Base-by-base conservation (phyloP, 2,329 filamentous ascomycete species). In the Ophiostoma himal-ulmi region DNA sequence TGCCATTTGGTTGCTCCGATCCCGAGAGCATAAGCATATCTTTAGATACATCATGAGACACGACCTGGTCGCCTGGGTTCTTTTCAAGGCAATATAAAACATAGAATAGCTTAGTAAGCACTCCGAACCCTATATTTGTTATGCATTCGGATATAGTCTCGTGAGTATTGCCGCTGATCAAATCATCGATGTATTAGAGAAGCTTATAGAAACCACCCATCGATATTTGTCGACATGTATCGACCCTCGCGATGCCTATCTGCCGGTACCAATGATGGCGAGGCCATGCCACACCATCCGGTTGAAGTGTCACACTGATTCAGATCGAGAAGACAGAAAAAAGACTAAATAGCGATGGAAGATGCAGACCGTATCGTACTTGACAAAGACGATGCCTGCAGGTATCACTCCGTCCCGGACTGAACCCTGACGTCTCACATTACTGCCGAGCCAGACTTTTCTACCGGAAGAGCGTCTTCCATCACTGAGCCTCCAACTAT, bases 381-480 rank as follows among this genome's bases (percentile, higher is more conserved):
- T 48, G 44, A 7, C 14, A 5, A n/a, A 54, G 48, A 14, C 22
- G 48, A 54, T 7, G n/a, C 11, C 6, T 39, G 37, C 44, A 6
- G 14, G 20, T 17, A 17, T 17, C n/a, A 17, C 20, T 57, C 10
- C 8, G n/a, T 57, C n/a, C 11, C 7, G 10, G 48, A 54, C 20
- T 26, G 52, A 57, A 57, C 52, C 52, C 52, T 57, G 52, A 5
- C 52, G 52, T 57, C 52, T 57, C 52, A 57, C 52, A 57, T 26
- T 57, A 13, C 52, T 57, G 52, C 52, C 52, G 52, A 57, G 52
- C 52, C 52, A 57, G n/a, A 26, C 22, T 54, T 57, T 3, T 13
- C 8, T 26, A 26, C 52, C 52, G 52, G 52, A 26, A 26, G 52
- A 57, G 52, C 52, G 52, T 57, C 52, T 57, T 57, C 52, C 52